phyloP scores from a whole-genome alignment of 2,329 filamentous ascomycete species.

The Aspergillus fumigatiaffinis region DNA sequence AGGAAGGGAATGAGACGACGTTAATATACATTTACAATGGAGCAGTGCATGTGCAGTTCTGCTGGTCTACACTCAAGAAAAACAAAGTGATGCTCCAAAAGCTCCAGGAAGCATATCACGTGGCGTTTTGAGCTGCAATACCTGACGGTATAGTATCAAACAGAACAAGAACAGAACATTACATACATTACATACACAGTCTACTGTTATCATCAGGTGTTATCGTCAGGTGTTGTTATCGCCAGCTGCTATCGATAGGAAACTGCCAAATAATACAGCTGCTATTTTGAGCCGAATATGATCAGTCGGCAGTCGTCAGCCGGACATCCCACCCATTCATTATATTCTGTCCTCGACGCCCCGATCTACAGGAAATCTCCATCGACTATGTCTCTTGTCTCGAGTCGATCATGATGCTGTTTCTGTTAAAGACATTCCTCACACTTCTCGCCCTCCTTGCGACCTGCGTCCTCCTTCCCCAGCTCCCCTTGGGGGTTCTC shows the following conservation, averaged over 20 bases:
- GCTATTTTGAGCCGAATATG: background rate
- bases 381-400: slow-evolving; percentile 16
- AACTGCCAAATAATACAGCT: slow-evolving; percentile 7
- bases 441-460: slow-evolving; percentile 30
- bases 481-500: slow-evolving; percentile 30
- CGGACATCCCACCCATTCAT: background rate
- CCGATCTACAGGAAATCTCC: background rate
- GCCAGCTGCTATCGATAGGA: slow-evolving; percentile 11
- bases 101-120: background rate
- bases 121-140: background rate
- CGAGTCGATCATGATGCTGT: slow-evolving; percentile 27
- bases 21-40: background rate
- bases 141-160: background rate
- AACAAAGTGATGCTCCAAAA: background rate
- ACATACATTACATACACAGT: background rate
- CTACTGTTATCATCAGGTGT: background rate
- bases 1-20: background rate
- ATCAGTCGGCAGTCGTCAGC: background rate
- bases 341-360: background rate
- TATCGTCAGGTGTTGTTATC: background rate
- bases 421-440: slow-evolving; percentile 29
- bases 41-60: background rate
- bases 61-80: background rate
- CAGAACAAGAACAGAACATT: background rate
- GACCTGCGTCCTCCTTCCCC: slow-evolving; percentile 33